A percentile compares a stretch with the other conserved stretches of the same genome.
phyloP scores from a whole-genome alignment of 2,329 filamentous ascomycete species.

The Alternaria rosae region DNA sequence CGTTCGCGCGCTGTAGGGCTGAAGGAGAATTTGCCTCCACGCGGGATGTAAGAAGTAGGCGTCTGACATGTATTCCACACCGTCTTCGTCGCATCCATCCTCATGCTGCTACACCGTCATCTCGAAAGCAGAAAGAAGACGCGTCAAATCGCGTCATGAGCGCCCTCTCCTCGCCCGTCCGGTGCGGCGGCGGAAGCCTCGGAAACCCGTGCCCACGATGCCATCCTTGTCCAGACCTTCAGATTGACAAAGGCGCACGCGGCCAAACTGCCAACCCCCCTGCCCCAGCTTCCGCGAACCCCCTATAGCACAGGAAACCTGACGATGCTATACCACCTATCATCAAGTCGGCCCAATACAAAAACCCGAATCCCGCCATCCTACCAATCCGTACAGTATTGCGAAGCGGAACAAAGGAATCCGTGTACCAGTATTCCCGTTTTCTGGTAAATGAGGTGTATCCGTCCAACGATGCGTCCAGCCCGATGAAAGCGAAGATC shows the following conservation, averaged over 20 bases:
- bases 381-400: background rate
- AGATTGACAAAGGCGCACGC: background rate
- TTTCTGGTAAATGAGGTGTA: background rate
- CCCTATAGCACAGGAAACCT: slow-evolving; percentile 1
- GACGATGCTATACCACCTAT: background rate
- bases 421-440: background rate
- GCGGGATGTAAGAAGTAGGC: slow-evolving; percentile 14
- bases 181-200: background rate
- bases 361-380: background rate
- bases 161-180: background rate
- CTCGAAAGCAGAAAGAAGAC: background rate
- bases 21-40: slow-evolving; percentile 18
- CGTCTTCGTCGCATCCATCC: background rate
- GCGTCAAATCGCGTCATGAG: background rate
- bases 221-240: background rate
- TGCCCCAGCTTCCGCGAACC: background rate
- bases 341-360: background rate
- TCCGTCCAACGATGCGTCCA: background rate
- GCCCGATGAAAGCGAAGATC: background rate
- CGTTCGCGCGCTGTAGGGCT: slow-evolving; percentile 26
- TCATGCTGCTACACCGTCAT: background rate
- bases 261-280: background rate
- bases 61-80: background rate
- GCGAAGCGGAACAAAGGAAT: background rate
- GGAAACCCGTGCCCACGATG: background rate